phyloP scores from a whole-genome alignment of 129 eudicot genomes.

The Artemisia annua region DNA sequence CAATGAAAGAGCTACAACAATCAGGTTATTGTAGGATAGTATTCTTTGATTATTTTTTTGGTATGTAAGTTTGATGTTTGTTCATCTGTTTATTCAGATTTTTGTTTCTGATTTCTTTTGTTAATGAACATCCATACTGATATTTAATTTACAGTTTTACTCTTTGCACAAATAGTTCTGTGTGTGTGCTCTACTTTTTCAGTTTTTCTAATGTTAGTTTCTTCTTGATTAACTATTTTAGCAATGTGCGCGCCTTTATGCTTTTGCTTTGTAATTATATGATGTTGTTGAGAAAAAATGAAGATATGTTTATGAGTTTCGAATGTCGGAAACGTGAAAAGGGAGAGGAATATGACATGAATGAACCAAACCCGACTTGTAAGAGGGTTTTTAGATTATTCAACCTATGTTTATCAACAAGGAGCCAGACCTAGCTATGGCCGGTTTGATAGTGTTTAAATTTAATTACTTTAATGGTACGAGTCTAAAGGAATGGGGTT shows the following conservation, averaged over 20 bases:
- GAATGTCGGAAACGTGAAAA: background rate
- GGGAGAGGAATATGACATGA: no score
- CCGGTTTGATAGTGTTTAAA: no score
- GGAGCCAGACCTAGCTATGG: no score
- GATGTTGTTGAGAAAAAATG: background rate
- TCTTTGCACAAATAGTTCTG: constrained; percentile 11
- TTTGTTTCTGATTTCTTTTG: constrained; percentile 27
- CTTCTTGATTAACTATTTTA: constrained; percentile 9
- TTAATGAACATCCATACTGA: constrained; percentile 28
- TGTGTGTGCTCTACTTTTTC: constrained; percentile 17
- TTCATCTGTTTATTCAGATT: constrained; percentile 22
- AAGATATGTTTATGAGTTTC: background rate
- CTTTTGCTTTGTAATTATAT: background rate
- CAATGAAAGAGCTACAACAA: constrained; percentile 31
- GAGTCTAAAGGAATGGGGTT: no score
- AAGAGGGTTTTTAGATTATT: no score
- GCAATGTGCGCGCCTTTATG: constrained; percentile 13
- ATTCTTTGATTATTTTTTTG: constrained; percentile 51
- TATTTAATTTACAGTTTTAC: constrained; percentile 17
- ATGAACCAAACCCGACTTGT: no score
- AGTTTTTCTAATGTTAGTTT: constrained; percentile 1
- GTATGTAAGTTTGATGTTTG: constrained; percentile 16
- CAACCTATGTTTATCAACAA: no score
- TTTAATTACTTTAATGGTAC: no score
- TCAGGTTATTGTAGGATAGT: constrained; percentile 41